Evolutionary conservation across 2,329 filamentous ascomycete genomes (phyloP), one percentile per base, ranked within the genome.

Genomic region (Phyllosticta capitalensis): DNA sequence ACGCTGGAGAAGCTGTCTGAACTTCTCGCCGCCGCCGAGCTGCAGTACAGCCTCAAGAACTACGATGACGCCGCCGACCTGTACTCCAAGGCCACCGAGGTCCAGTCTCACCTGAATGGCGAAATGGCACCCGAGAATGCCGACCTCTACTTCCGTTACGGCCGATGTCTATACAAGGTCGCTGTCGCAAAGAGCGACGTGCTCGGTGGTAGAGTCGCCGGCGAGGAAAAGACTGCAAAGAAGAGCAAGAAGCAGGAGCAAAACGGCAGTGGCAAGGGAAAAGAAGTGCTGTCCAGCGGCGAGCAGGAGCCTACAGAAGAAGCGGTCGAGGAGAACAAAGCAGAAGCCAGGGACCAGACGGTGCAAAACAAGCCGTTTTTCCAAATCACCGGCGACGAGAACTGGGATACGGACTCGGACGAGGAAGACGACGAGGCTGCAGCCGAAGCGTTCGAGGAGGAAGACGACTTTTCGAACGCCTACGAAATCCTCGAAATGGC

Each of bases 181-280:
- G 94, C 92, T 28, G 89, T 97, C 72, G 87, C 85, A 72, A 96
- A 95, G 74, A 96, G 91, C 70, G 92, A 97, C 69, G 92, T 99
- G 22, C 80, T 99, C 38, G 94, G 94, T 60, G 89, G 88, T 33
- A 88, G 88, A 68, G 88, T 92, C 20, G 81, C 83, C 14, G 76
- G 80, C 1, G 76, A 79, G 72, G 81, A 68, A 74, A 85, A 74
- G 65, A 63, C 67, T 3, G 57, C 59, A 48, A 75, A 79, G 66
- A 76, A 78, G 69, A 74, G 76, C 62, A 75, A 78, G 61, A 81
- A 79, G 67, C 75, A 73, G 57, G 20, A 30, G 17, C 17, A 21
- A 20, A 69, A 64, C 66, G 74, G 63, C 68, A 68, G 60, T 69
- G 62, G 76, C 65, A 62, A 75, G 57, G 61, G 63, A 9, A 64